Conservation (phyloP, 495 filamentous ascomycete species). For the Xanthoparmelia taractica region DNA sequence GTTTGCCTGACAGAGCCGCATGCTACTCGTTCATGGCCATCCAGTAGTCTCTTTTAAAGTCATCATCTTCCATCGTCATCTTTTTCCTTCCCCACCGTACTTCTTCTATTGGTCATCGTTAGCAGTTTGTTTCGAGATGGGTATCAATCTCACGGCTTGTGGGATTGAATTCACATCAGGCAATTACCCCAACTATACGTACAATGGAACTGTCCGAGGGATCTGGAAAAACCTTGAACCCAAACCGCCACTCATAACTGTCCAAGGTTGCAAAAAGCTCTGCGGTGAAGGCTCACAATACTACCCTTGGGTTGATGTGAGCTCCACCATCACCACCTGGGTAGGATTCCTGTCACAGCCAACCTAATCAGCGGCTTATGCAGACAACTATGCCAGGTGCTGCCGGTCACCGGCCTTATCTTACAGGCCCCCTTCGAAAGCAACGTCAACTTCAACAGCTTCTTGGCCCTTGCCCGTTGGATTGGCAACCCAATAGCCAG, state of each 20-base stretch:
- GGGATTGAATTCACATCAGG: background rate
- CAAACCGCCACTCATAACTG: slow-evolving; percentile 16
- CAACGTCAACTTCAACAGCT: slow-evolving; percentile 32
- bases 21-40: background rate
- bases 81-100: background rate
- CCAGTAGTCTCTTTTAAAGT: background rate
- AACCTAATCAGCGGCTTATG: background rate
- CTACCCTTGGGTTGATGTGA: slow-evolving; percentile 26
- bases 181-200: slow-evolving; percentile 9
- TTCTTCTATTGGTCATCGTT: background rate
- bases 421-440: slow-evolving; percentile 42
- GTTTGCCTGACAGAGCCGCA: background rate
- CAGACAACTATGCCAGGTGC: background rate
- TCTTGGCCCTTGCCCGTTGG: slow-evolving; percentile 35
- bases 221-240: background rate
- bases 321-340: slow-evolving; percentile 42
- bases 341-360: slow-evolving; percentile 9
- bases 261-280: slow-evolving; percentile 29
- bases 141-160: slow-evolving; percentile 16
- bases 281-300: slow-evolving; percentile 30
- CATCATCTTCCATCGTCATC: background rate
- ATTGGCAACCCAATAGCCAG: slow-evolving; percentile 35
- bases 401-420: background rate
- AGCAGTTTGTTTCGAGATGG: slow-evolving; percentile 1
- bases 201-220: slow-evolving; percentile 5